Conservation (phyloP, 2,329 filamentous ascomycete genomes). For the Phyllosticta ampelicida region DNA sequence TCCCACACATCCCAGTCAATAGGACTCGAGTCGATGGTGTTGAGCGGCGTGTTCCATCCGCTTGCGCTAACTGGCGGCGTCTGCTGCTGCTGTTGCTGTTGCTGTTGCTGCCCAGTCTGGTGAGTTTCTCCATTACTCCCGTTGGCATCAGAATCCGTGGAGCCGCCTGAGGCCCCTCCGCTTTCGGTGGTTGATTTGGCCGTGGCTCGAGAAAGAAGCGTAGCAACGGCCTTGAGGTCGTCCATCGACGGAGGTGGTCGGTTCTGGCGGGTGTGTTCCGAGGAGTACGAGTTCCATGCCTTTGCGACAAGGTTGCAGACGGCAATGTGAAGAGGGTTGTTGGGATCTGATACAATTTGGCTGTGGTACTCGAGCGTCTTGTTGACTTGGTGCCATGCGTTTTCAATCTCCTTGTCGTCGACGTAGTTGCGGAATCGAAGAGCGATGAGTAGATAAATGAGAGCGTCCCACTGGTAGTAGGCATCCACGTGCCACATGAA, state of each 20-base stretch:
- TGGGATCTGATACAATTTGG: conserved; percentile 26
- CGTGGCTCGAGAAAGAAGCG: background rate
- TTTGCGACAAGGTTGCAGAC: conserved; percentile 33
- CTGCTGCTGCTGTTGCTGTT: background rate
- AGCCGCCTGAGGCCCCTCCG: background rate
- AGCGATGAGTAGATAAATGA: conserved; percentile 37
- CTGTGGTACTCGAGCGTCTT: conserved; percentile 34
- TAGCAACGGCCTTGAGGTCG: conserved; percentile 13
- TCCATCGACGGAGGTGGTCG: conserved; percentile 19
- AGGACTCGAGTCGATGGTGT: conserved; percentile 14
- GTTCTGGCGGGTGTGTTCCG: conserved; percentile 6
- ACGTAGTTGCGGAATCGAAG: conserved; percentile 19
- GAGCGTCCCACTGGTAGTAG: conserved; percentile 43
- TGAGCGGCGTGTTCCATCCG: conserved; percentile 5
- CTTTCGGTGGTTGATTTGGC: background rate
- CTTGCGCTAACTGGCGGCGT: background rate
- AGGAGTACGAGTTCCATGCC: conserved; percentile 30
- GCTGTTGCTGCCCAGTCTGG: background rate
- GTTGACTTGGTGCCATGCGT: conserved; percentile 37
- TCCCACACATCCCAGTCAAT: conserved; percentile 23
- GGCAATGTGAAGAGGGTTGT: conserved; percentile 32
- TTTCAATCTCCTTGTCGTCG: conserved; percentile 17
- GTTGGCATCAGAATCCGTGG: background rate
- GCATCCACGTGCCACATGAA: conserved; percentile 38
- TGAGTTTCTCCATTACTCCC: background rate